These are phyloP conservation scores for Wickerhamomyces chaumierensis DNA, from an alignment of 805 yeast genomes.

Conservation along the genomic window DNA sequence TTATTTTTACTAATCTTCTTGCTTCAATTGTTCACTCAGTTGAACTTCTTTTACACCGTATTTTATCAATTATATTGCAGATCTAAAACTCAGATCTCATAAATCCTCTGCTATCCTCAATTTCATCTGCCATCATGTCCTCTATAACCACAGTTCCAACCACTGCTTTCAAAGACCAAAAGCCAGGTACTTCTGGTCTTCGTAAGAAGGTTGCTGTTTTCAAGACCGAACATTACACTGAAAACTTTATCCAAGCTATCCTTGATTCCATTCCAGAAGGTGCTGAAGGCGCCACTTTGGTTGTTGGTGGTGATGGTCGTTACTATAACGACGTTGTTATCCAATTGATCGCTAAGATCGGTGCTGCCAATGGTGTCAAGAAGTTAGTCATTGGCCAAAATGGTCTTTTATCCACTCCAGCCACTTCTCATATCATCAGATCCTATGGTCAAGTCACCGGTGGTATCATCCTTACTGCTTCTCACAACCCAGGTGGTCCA, in stretches of 20 bases:
- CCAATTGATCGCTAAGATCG: constrained; percentile 69
- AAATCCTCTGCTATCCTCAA: neutral
- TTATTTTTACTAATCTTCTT: too few species aligned
- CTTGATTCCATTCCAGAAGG: constrained; percentile 89
- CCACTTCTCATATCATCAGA: constrained; percentile 89
- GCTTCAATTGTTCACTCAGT: too few species aligned
- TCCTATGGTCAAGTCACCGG: constrained; percentile 61
- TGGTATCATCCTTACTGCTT: constrained; percentile 91
- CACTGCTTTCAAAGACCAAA: constrained; percentile 76
- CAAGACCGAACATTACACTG: constrained; percentile 70
- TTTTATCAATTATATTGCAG: too few species aligned
- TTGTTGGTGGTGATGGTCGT: constrained; percentile 96
- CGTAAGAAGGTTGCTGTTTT: constrained; percentile 85
- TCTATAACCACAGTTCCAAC: constrained; percentile 36
- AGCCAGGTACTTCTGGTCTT: constrained; percentile 96
- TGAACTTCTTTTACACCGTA: too few species aligned
- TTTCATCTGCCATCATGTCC: constrained; percentile 3
- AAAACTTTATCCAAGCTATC: constrained; percentile 85
- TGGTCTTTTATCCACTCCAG: constrained; percentile 90
- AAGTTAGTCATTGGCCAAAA: constrained; percentile 79
- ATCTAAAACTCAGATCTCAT: too few species aligned
- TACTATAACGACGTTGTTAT: constrained; percentile 77
- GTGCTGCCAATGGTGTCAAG: constrained; percentile 84
- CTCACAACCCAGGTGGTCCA: constrained; percentile 98
- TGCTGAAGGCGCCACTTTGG: constrained; percentile 56